Conservation (phyloP, 2,329 filamentous ascomycete genomes). For the Pseudogymnoascus sp. region DNA sequence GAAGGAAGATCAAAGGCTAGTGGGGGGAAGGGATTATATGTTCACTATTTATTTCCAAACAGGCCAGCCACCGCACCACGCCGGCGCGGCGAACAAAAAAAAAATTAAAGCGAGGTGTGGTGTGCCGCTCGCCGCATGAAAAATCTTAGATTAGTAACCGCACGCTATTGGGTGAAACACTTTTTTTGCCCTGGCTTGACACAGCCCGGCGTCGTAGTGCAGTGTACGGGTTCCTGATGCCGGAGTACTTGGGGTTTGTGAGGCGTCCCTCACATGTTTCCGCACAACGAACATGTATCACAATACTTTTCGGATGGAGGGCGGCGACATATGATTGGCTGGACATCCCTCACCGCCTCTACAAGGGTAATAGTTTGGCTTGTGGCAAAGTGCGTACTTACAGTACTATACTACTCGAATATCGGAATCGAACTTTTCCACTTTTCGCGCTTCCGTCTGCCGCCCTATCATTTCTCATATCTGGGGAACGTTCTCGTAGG, state of each 20-base stretch:
- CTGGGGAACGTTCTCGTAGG: background rate
- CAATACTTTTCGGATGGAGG: background rate
- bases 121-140: constrained; percentile 2
- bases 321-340: background rate
- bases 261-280: background rate
- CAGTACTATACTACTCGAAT: background rate
- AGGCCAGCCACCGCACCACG: background rate
- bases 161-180: background rate
- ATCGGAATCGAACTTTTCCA: background rate
- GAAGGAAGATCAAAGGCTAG: constrained; percentile 5
- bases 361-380: background rate
- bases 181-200: background rate
- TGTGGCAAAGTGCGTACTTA: background rate
- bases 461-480: constrained; percentile 9
- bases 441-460: background rate
- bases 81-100: background rate
- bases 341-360: background rate
- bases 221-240: background rate
- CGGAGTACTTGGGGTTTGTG: background rate
- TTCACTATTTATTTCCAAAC: constrained; percentile 1
- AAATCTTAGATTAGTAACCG: constrained; percentile 7
- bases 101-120: background rate
- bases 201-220: background rate
- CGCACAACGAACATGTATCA: background rate
- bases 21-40: constrained; percentile 2